A percentile compares a stretch with the other conserved stretches of the same genome.
phyloP scores from a whole-genome alignment of 2,329 filamentous ascomycete genomes.

The Shiraia sp. region DNA sequence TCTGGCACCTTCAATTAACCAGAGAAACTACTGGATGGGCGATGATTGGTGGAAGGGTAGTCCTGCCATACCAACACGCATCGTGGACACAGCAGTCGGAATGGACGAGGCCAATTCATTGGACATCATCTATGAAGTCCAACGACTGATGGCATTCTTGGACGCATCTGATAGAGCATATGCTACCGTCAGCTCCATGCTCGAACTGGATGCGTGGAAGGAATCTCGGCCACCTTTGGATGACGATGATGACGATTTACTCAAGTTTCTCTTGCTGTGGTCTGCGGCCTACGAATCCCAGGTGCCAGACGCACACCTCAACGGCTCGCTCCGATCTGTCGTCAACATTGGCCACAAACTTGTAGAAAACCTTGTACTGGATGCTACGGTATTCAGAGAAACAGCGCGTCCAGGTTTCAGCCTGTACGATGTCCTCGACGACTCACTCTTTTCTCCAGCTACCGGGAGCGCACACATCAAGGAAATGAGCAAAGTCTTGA shows the following conservation, averaged over 20 bases:
- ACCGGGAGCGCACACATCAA: constrained; percentile 33
- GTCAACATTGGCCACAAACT: constrained; percentile 36
- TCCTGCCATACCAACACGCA: constrained; percentile 53
- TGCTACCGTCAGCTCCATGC: constrained; percentile 58
- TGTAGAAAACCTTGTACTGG: constrained; percentile 33
- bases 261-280: constrained; percentile 57
- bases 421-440: constrained; percentile 60
- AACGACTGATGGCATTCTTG: constrained; percentile 65
- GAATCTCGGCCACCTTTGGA: constrained; percentile 15
- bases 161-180: constrained; percentile 62
- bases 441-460: constrained; percentile 46
- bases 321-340: constrained; percentile 50
- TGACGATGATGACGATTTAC: constrained; percentile 44
- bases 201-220: constrained; percentile 47
- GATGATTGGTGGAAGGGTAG: constrained; percentile 66
- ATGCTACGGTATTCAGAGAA: constrained; percentile 28
- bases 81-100: constrained; percentile 50
- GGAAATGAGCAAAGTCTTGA: constrained; percentile 57
- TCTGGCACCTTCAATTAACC: constrained; percentile 51
- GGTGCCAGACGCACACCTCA: constrained; percentile 46
- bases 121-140: constrained; percentile 60
- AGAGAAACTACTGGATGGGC: constrained; percentile 59
- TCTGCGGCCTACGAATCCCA: constrained; percentile 50
- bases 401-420: constrained; percentile 38
- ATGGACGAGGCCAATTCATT: constrained; percentile 30